Base-by-base conservation (phyloP, 768 basidiomycete genomes). In the Lactarius pseudohatsudake region DNA sequence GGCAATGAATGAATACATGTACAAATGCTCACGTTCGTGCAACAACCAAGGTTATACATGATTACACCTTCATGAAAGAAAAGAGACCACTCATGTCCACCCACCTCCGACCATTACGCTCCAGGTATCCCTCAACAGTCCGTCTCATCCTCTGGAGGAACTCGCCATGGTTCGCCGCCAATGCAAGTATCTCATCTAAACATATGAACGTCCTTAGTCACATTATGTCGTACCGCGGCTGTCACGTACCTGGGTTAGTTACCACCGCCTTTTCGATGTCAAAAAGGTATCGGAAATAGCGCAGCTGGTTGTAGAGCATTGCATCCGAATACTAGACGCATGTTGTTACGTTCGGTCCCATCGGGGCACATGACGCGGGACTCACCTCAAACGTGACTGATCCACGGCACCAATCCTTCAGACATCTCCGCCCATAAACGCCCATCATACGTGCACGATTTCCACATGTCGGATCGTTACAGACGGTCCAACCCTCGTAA, bases 381-480 rank as follows among this genome's bases (percentile, higher is more conserved):
- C 85, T 40, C 69, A 92, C 94, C 84, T 93, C 91, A 67, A 91
- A 88, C 18, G 84, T 70, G 64, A 95, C 89, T 20, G 76, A 80
- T 2, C 92, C 92, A 66, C 77, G 81, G 76, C 94, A 96, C 11
- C 83, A 86, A 7, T 75, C 77, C 56, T 85, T 84, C 62, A 94
- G 74, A 75, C 97, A 99, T 59, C 89, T 81, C 38, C 87, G 84
- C 7, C 94, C 95, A 75, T 94, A 96, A 0, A 98, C 93, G 41
- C 91, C 82, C 92, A 98, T 96, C 83, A 89, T 91, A 22, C 97
- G 82, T n/a, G 96, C 95, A 43, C 91, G 84, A 66, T 86, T 82
- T 10, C 85, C 85, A 73, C 97, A 99, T 0, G 88, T 89, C 26
- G 85, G 79, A 68, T 98, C 97, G 71, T 94, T 84, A 77, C 97